Evolutionary conservation across 2,329 filamentous ascomycete genomes (phyloP), one percentile per base, ranked within the genome.

Genomic region (Alternaria consortialis): DNA sequence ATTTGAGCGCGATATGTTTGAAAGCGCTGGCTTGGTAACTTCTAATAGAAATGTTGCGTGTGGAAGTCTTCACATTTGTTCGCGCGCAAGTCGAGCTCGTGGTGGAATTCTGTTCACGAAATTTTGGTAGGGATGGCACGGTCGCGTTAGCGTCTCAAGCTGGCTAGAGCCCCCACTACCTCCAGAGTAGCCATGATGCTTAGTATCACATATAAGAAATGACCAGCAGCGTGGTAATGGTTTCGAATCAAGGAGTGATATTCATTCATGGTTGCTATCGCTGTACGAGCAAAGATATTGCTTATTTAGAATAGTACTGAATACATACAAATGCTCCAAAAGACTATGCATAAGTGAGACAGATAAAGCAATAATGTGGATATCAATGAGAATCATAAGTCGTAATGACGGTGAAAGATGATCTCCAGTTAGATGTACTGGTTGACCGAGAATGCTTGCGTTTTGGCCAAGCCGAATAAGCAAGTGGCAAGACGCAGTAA

Each of bases 101-200:
- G 56, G 50, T 53, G 53, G 56, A 50, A 53, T 66, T 55, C 53
- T 56, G 48, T 52, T 71, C 67, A 71, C 59, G 69, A 76, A 75
- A 72, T 75, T 76, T 76, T 65, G 67, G 70, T 64, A 72, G 71
- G 73, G 71, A 56, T 77, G 63, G 66, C 72, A 76, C 72, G 70
- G 70, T 5, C 46, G 15, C 37, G 15, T 53, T 65, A 58, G 61
- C 48, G 31, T 25, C 47, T 5, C 39, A 9, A 0, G 20, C 12
- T 20, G 31, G 13, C 31, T 13, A 17, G 20, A 20, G 31, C 25
- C 15, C 13, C 13, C 44, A 34, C 17, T 34, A 17, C 44, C 44
- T 15, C 32, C 17, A 47, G n/a, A 36, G 32, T 11, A 25, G 20
- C 46, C 31, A n/a, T 27, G 32, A 7, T 17, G 13, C 34, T 25